Conservation (phyloP, 2,329 filamentous ascomycete species). For the Laburnicola sp. region DNA sequence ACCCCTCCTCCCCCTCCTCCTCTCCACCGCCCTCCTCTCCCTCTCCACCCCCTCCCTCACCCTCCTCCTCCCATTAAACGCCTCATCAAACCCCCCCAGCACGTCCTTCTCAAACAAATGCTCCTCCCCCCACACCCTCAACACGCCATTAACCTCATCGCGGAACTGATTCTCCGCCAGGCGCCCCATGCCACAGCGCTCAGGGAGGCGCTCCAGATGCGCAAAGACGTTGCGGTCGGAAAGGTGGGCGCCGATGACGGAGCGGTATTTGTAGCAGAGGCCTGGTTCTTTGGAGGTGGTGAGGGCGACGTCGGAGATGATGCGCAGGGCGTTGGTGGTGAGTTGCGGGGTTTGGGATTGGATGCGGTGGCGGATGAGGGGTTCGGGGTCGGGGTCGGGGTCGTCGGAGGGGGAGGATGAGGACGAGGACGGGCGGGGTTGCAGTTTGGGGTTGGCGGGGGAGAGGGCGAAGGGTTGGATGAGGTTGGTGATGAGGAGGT, state of each 20-base stretch:
- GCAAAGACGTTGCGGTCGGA: slow-evolving; percentile 72
- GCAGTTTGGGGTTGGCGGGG: slow-evolving; percentile 66
- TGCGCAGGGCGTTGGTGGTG: slow-evolving; percentile 67
- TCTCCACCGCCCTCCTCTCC: slow-evolving; percentile 66
- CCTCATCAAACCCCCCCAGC: slow-evolving; percentile 28
- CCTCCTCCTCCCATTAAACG: slow-evolving; percentile 42
- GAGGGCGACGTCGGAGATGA: slow-evolving; percentile 78
- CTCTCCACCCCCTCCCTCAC: slow-evolving; percentile 59
- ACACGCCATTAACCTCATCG: slow-evolving; percentile 37
- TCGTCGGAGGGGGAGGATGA: too few species aligned
- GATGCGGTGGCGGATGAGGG: too few species aligned
- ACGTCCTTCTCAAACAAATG: slow-evolving; percentile 37
- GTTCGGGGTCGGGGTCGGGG: too few species aligned
- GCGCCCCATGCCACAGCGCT: slow-evolving; percentile 75
- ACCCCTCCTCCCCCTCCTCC: slow-evolving; percentile 23
- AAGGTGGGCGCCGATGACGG: slow-evolving; percentile 75
- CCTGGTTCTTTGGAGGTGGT: slow-evolving; percentile 50
- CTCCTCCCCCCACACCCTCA: slow-evolving; percentile 41
- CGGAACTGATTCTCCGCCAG: slow-evolving; percentile 66
- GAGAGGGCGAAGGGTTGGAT: slow-evolving; percentile 74
- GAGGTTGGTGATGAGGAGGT: slow-evolving; percentile 82
- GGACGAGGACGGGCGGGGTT: too few species aligned
- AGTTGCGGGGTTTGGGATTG: slow-evolving; percentile 25
- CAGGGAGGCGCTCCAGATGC: slow-evolving; percentile 71
- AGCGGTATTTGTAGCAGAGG: slow-evolving; percentile 73